Base-by-base conservation (phyloP, 2,329 filamentous ascomycete species). In the Cladophialophora chaetospira region DNA sequence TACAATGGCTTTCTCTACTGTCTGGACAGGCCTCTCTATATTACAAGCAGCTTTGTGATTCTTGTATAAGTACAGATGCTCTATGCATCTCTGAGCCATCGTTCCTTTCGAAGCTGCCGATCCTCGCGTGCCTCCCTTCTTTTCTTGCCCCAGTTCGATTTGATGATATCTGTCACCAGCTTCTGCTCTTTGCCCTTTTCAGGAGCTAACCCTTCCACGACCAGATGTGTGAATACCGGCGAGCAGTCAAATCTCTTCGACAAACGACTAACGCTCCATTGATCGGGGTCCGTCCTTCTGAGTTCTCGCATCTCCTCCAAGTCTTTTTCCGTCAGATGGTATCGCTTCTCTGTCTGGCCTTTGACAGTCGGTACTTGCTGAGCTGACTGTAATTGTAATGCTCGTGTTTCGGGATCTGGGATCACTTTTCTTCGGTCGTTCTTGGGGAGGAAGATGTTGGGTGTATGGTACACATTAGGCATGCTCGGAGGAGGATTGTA, bases 401-500 rank as follows among this genome's bases (percentile, higher is more conserved):
- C 28, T 63, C 67, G 48, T 61, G 60, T 66, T 65, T 52, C 61
- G 53, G 21, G 66, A 55, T 53, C 61, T 38, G 50, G 40, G 57
- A 61, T 31, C 55, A 65, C 49, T 59, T 67, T 55, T 55, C 61
- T 55, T 58, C 59, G 55, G 71, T 88, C 85, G 61, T 77, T 74
- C 52, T 75, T 68, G 4, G 85, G 85, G 5, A 88, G 76, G 69
- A 88, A 88, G 63, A 85, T 84, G 25, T 77, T 72, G 1, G 85
- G 85, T 1, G 85, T 88, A 68, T 86, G 82, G 66, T 84, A 85
- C 21, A 84, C 79, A 59, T 78, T 84, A 5, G 85, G 84, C 5
- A 82, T 79, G 25, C 82, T 82, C 5, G 84, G 83, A 0, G 85
- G 85, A 31, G 85, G 85, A 64, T 88, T 88, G 77, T 83, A 84